These are phyloP conservation scores for Colletotrichum chrysophilum DNA, from an alignment of 2,329 filamentous ascomycete species.

Conservation along the genomic window DNA sequence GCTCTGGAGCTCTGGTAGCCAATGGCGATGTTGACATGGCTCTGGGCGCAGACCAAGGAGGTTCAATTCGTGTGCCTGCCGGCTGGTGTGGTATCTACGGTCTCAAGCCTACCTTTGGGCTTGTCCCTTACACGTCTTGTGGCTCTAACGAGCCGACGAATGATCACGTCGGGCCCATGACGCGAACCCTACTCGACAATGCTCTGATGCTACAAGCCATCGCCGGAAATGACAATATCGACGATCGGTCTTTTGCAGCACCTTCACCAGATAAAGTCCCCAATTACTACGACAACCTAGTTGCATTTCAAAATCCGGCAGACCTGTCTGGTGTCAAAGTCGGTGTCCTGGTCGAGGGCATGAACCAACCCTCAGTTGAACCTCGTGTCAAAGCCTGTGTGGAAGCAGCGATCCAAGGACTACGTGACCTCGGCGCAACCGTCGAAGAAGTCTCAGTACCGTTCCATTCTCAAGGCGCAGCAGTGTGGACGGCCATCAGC, in stretches of 20 bases:
- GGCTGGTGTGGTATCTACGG: constrained; percentile 36
- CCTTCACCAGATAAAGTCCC: not conserved
- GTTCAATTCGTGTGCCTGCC: constrained; percentile 35
- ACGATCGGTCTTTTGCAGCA: not conserved
- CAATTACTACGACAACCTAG: not conserved
- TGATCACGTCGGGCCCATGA: constrained; percentile 50
- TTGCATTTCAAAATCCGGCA: not conserved
- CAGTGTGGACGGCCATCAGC: constrained; percentile 49
- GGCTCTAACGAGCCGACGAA: constrained; percentile 44
- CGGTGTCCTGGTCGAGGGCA: constrained; percentile 33
- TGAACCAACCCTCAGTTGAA: not conserved
- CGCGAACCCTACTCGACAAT: constrained; percentile 42
- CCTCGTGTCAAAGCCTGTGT: constrained; percentile 31
- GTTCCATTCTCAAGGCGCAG: constrained; percentile 49
- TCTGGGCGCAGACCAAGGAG: constrained; percentile 35
- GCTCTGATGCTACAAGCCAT: constrained; percentile 42
- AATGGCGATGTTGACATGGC: constrained; percentile 29
- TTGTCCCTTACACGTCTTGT: constrained; percentile 50
- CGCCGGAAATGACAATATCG: constrained; percentile 49
- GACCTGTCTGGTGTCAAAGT: not conserved
- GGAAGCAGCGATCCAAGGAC: constrained; percentile 36
- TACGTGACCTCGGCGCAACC: constrained; percentile 45
- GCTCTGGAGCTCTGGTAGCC: constrained; percentile 33
- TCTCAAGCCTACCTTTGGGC: constrained; percentile 43
- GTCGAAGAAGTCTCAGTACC: constrained; percentile 52